Evolutionary conservation across 768 basidiomycete species (phyloP).

Genomic region (Cystobasidium ongulense): DNA sequence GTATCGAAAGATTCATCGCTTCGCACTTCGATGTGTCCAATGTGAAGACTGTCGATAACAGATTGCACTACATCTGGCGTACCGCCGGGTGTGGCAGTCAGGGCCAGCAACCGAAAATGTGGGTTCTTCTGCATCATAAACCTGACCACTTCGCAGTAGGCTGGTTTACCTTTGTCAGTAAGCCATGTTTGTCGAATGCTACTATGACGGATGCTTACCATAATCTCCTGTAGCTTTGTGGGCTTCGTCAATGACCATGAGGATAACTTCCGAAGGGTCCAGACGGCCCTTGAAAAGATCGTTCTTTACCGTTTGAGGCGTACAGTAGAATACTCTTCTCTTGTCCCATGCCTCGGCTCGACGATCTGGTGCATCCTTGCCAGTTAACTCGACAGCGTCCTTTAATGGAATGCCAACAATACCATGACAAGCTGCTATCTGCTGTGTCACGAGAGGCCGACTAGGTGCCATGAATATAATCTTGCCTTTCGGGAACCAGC

Average conservation of each 20-base stretch:
- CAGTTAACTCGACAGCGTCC: conserved; percentile 80
- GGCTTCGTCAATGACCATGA: conserved; percentile 81
- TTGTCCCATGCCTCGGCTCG: conserved; percentile 50
- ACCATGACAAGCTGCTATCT: conserved; percentile 83
- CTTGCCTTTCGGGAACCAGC: conserved; percentile 86
- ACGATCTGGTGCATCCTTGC: conserved; percentile 54
- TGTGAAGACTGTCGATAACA: conserved; percentile 86
- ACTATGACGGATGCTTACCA: conserved; percentile 41
- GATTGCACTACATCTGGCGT: conserved; percentile 77
- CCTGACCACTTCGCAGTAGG: conserved; percentile 79
- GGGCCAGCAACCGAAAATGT: conserved; percentile 79
- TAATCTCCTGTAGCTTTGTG: conserved; percentile 90
- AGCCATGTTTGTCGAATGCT: conserved; percentile 19
- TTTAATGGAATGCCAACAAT: conserved; percentile 84
- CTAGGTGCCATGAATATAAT: conserved; percentile 93
- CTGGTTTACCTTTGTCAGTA: not conserved
- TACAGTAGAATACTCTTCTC: conserved; percentile 42
- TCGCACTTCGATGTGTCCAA: conserved; percentile 87
- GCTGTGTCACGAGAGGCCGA: conserved; percentile 90
- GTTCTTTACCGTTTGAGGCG: conserved; percentile 72
- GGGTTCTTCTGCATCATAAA: conserved; percentile 91
- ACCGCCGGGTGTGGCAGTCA: conserved; percentile 89
- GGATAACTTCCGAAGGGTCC: conserved; percentile 69
- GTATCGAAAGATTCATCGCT: conserved; percentile 85
- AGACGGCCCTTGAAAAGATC: conserved; percentile 67